Conservation (phyloP, 1,284 basidiomycete species). For the Xerocomus amazonicus region DNA sequence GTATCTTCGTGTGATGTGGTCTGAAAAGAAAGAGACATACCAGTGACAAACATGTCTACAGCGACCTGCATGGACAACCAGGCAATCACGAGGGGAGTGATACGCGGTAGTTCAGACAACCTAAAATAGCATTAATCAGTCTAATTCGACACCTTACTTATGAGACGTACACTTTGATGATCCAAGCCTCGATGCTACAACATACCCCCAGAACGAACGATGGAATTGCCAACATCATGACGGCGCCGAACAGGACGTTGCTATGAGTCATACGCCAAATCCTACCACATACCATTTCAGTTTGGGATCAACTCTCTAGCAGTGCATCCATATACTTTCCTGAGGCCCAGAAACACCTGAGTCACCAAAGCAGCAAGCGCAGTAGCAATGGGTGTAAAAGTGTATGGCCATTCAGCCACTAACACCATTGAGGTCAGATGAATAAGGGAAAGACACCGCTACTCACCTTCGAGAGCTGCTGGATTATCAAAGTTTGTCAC, state of each 20-base stretch:
- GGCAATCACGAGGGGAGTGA: constrained; percentile 30
- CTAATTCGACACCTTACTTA: not conserved
- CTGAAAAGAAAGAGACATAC: constrained; percentile 20
- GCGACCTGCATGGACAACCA: constrained; percentile 43
- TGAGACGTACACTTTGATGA: constrained; percentile 37
- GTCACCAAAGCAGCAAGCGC: constrained; percentile 43
- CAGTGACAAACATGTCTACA: constrained; percentile 40
- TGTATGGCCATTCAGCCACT: constrained; percentile 36
- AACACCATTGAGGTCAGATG: not conserved
- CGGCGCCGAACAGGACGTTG: constrained; percentile 32
- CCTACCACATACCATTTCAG: constrained; percentile 15
- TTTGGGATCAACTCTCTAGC: not conserved
- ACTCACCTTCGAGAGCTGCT: constrained; percentile 10
- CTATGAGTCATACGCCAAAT: constrained; percentile 35
- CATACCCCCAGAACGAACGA: constrained; percentile 38
- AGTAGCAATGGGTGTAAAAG: constrained; percentile 44
- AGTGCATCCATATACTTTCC: constrained; percentile 5
- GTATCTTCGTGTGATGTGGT: too few relatives aligned
- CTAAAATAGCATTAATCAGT: constrained; percentile 13
- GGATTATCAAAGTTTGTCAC: constrained; percentile 20
- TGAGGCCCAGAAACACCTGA: constrained; percentile 26
- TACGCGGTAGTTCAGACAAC: constrained; percentile 19
- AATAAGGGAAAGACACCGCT: not conserved
- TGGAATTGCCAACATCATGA: constrained; percentile 33
- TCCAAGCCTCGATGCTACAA: constrained; percentile 37